Conservation (phyloP, 345 rosid species). For the Eucalyptus urophylla region DNA sequence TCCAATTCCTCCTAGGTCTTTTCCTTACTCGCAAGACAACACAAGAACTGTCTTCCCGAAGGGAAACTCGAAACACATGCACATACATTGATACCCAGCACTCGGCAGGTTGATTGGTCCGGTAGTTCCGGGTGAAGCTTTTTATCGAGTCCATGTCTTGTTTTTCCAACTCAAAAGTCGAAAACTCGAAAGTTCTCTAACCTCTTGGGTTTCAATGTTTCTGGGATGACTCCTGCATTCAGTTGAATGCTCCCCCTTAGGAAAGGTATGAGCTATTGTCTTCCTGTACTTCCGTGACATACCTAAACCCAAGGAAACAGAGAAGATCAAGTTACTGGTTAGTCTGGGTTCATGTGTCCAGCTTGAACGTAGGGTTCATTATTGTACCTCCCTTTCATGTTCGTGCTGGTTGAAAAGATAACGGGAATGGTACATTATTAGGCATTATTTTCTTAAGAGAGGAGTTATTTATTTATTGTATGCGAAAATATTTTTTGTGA, state of each 20-base stretch:
- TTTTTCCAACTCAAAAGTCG: slow-evolving; percentile 45
- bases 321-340: neutral
- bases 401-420: neutral
- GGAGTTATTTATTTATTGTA: neutral
- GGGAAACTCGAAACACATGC: slow-evolving; percentile 12
- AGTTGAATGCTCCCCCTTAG: slow-evolving; percentile 73
- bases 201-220: slow-evolving; percentile 50
- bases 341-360: neutral
- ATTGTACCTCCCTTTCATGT: neutral
- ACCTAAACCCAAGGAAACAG: slow-evolving; percentile 4
- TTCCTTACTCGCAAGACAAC: neutral
- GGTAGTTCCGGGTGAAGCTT: slow-evolving; percentile 32
- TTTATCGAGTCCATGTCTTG: slow-evolving; percentile 64
- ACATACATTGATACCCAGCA: slow-evolving; percentile 47
- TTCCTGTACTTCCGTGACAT: slow-evolving; percentile 55
- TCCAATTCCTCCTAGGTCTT: neutral
- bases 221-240: slow-evolving; percentile 64
- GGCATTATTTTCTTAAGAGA: neutral
- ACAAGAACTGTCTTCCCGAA: neutral
- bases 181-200: slow-evolving; percentile 50
- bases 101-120: slow-evolving; percentile 64
- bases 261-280: slow-evolving; percentile 59
- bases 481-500: neutral
- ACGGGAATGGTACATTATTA: neutral
- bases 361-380: neutral